phyloP scores from a whole-genome alignment of 768 basidiomycete genomes.

The Xerocomus brunneocitrinus region DNA sequence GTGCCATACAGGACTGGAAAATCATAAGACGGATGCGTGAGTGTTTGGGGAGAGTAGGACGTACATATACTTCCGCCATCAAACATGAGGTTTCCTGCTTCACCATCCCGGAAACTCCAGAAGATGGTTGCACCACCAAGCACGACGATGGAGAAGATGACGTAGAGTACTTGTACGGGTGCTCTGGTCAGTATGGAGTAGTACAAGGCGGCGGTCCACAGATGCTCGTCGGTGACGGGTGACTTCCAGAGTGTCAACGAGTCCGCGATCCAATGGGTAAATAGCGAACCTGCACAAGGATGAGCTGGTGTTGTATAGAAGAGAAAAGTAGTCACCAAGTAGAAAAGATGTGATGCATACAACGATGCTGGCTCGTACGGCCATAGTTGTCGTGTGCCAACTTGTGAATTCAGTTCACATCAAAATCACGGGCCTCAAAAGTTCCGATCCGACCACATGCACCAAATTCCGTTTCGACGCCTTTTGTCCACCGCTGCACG shows the following conservation, averaged over 20 bases:
- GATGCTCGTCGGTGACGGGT: constrained; percentile 76
- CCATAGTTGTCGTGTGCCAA: constrained; percentile 40
- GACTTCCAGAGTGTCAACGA: constrained; percentile 87
- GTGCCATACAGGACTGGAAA: constrained; percentile 67
- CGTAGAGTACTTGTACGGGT: constrained; percentile 51
- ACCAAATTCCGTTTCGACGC: background rate
- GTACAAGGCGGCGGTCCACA: constrained; percentile 80
- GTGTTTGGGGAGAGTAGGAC: constrained; percentile 23
- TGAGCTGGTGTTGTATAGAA: background rate
- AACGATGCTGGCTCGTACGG: constrained; percentile 68
- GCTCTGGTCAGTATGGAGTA: constrained; percentile 74
- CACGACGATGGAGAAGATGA: constrained; percentile 50
- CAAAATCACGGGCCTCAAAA: constrained; percentile 14
- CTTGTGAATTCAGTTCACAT: background rate
- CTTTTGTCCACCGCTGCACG: constrained; percentile 15
- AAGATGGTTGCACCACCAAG: constrained; percentile 66
- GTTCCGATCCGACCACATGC: constrained; percentile 4
- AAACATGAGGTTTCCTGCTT: constrained; percentile 86
- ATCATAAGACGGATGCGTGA: background rate
- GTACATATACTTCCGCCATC: constrained; percentile 85
- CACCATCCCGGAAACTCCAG: constrained; percentile 72
- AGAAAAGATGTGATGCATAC: constrained; percentile 77
- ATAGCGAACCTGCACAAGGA: constrained; percentile 56
- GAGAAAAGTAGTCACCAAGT: constrained; percentile 46
- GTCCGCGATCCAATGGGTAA: constrained; percentile 93